Conservation (phyloP, 805 yeast genomes). For the Brettanomyces sp. region DNA sequence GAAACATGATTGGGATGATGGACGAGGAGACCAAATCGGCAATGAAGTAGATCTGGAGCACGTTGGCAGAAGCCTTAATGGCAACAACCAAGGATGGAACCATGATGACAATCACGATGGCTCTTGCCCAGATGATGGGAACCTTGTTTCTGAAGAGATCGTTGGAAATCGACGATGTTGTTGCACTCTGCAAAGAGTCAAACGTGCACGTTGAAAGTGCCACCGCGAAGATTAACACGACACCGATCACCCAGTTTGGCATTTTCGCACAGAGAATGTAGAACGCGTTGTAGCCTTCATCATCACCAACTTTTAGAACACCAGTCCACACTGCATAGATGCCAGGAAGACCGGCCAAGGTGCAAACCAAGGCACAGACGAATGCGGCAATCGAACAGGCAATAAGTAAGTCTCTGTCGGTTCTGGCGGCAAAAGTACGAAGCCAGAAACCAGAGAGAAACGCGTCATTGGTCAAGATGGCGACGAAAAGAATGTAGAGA, state of each 20-base stretch:
- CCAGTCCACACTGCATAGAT: conserved; percentile 89
- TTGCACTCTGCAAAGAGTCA: conserved; percentile 82
- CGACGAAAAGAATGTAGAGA: conserved; percentile 72
- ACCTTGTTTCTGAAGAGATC: conserved; percentile 81
- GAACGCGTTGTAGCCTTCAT: conserved; percentile 58
- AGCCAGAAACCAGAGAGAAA: conserved; percentile 92
- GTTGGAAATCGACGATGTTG: conserved; percentile 82
- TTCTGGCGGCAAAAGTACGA: conserved; percentile 80
- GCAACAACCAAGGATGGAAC: conserved; percentile 87
- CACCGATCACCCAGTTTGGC: conserved; percentile 83
- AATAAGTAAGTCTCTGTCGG: conserved; percentile 64
- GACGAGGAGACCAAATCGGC: conserved; percentile 86
- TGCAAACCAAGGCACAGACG: conserved; percentile 51
- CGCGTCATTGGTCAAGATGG: conserved; percentile 83
- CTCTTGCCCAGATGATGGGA: conserved; percentile 56
- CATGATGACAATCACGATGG: conserved; percentile 64
- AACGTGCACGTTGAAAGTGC: conserved; percentile 79
- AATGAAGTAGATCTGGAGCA: conserved; percentile 78
- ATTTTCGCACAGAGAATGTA: conserved; percentile 59
- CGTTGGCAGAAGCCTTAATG: conserved; percentile 68
- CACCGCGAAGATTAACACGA: conserved; percentile 66
- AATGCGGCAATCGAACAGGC: conserved; percentile 72
- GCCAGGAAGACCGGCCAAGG: conserved; percentile 76
- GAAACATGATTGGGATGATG: conserved; percentile 72
- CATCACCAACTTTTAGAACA: conserved; percentile 41